Evolutionary conservation across 1,284 basidiomycete species (phyloP).

Genomic region (Ustilago hordei): DNA sequence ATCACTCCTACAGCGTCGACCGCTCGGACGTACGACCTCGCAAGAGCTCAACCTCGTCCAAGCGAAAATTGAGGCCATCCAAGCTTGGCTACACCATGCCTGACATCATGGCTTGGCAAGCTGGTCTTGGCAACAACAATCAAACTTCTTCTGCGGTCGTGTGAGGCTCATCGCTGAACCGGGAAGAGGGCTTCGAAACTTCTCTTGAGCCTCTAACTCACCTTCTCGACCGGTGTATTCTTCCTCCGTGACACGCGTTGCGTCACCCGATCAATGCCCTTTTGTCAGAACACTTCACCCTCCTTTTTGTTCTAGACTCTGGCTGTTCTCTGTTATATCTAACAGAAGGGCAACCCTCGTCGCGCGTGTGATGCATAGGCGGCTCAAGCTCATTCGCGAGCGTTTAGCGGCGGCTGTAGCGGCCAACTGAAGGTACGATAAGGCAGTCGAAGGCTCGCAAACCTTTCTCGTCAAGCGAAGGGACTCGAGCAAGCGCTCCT

Average conservation of each 20-base stretch:
- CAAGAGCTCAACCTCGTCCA: conserved; percentile 11
- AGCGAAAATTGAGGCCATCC: conserved; percentile 13
- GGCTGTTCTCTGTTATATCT: not conserved
- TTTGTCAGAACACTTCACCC: not conserved
- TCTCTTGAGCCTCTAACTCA: not conserved
- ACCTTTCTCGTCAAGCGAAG: not conserved
- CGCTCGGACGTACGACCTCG: conserved; percentile 1
- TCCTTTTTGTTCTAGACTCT: not conserved
- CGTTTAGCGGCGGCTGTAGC: not conserved
- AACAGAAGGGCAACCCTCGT: not conserved
- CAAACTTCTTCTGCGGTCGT: not conserved
- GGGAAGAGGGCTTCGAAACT: not conserved
- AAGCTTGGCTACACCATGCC: conserved; percentile 35
- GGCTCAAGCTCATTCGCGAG: not conserved
- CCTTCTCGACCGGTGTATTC: not conserved
- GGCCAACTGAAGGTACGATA: not conserved
- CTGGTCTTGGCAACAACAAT: conserved; percentile 14
- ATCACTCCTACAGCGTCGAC: not conserved
- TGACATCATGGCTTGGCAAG: conserved; percentile 45
- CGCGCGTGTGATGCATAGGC: not conserved
- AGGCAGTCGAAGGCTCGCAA: conserved; percentile 17
- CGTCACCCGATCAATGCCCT: not conserved
- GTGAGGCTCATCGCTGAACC: not conserved
- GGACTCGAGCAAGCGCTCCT: conserved; percentile 17
- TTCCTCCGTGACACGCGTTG: not conserved